Evolutionary conservation across 305 asterid species (phyloP).

Genomic region (Galium porrigens): DNA sequence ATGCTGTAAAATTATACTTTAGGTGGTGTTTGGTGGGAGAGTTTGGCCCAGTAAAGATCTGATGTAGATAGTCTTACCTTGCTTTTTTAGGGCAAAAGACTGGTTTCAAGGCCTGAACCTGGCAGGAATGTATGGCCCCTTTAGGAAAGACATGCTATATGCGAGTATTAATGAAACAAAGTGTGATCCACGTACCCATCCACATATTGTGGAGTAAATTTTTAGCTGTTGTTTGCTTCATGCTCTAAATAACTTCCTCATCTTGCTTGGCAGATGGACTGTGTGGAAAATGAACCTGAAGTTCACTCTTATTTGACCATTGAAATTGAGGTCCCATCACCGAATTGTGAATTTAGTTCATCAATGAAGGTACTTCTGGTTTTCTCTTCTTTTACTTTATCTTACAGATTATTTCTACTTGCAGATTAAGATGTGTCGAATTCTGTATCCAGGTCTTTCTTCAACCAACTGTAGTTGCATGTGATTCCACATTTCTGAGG

Average conservation of each 20-base stretch:
- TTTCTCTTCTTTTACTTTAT: conserved; percentile 8
- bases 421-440: background rate
- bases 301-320: conserved; percentile 44
- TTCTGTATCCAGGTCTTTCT: conserved; percentile 38
- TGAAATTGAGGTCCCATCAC: conserved; percentile 46
- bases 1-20: too few species aligned
- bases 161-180: background rate
- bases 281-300: conserved; percentile 28
- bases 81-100: too few species aligned
- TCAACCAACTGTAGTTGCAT: conserved; percentile 43
- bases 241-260: conserved; percentile 7
- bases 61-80: background rate
- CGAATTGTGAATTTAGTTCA: conserved; percentile 32
- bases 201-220: background rate
- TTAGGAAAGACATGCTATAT: background rate
- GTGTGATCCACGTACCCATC: background rate
- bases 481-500: conserved; percentile 49
- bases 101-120: background rate
- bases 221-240: background rate
- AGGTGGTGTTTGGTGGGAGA: background rate
- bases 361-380: conserved; percentile 48
- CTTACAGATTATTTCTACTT: background rate
- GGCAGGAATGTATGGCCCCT: background rate
- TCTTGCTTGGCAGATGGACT: conserved; percentile 28
- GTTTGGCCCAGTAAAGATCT: background rate